Conservation (phyloP, 257 asterid genomes). For the Nicotiana undulata region DNA sequence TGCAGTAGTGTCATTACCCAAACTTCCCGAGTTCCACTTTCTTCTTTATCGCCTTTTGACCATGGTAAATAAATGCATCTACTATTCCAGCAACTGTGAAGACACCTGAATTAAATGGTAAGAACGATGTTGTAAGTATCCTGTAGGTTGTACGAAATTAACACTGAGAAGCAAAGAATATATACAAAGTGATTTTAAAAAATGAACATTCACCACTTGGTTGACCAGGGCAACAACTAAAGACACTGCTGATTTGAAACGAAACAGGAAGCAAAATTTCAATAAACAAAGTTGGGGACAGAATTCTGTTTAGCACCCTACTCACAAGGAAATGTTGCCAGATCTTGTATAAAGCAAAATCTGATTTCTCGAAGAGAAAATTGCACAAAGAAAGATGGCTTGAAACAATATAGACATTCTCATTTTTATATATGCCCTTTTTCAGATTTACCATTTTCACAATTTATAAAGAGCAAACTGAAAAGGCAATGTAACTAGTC, state of each 20-base stretch:
- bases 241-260: background rate
- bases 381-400: background rate
- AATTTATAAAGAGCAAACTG: background rate
- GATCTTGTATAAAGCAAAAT: background rate
- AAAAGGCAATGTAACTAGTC: background rate
- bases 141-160: background rate
- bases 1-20: background rate
- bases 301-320: background rate
- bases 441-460: background rate
- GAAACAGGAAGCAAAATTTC: background rate
- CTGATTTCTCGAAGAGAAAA: background rate
- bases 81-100: constrained; percentile 93
- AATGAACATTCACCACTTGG: background rate
- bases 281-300: background rate
- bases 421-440: background rate
- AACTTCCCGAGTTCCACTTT: constrained; percentile 74
- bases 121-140: background rate
- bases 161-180: too few relatives aligned
- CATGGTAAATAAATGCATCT: constrained; percentile 78
- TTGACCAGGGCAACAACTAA: background rate
- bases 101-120: constrained; percentile 39
- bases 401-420: background rate
- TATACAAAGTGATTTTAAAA: background rate
- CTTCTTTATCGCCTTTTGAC: constrained; percentile 80
- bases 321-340: background rate